A percentile compares a stretch with the other conserved stretches of the same genome.
Conservation (phyloP, 2,329 filamentous ascomycete genomes). For the Chaetomiaceae sp. region DNA sequence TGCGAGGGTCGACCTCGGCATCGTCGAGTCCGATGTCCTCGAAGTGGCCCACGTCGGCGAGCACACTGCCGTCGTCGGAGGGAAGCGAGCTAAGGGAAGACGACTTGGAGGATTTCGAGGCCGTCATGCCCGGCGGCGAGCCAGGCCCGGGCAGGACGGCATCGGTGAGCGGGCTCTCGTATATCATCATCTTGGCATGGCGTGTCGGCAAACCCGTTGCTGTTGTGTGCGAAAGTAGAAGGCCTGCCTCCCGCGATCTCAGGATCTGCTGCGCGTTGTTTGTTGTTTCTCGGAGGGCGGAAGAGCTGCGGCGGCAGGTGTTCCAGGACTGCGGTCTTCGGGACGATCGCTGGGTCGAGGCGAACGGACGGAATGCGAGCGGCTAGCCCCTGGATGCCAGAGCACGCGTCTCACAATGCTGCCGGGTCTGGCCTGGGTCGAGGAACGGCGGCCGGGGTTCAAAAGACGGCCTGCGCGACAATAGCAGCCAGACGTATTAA, state of each 20-base stretch:
- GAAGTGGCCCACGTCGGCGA: slow-evolving; percentile 76
- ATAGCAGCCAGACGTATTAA: background rate
- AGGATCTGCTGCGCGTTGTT: slow-evolving; percentile 2
- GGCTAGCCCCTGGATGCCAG: slow-evolving; percentile 21
- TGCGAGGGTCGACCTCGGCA: slow-evolving; percentile 31
- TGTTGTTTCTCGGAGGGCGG: slow-evolving; percentile 14
- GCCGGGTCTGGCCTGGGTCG: background rate
- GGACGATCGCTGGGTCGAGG: slow-evolving; percentile 12
- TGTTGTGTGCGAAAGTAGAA: background rate
- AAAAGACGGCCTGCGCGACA: slow-evolving; percentile 6
- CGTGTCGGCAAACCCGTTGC: background rate
- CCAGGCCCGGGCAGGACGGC: slow-evolving; percentile 47
- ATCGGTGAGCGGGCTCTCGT: slow-evolving; percentile 37
- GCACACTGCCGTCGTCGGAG: slow-evolving; percentile 65
- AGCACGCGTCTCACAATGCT: slow-evolving; percentile 20
- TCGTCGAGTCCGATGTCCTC: slow-evolving; percentile 85
- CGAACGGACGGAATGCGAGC: slow-evolving; percentile 18
- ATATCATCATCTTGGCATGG: slow-evolving; percentile 38
- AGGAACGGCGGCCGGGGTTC: background rate
- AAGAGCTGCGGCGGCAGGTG: slow-evolving; percentile 15
- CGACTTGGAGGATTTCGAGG: slow-evolving; percentile 84
- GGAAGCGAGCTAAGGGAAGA: slow-evolving; percentile 80
- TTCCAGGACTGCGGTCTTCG: slow-evolving; percentile 12
- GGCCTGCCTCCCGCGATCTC: background rate
- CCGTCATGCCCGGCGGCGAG: slow-evolving; percentile 73